Percentiles rank a stretch among this genome's conserved stretches.
Conservation (phyloP, 2,329 filamentous ascomycete genomes). For the Colletotrichum sp. region DNA sequence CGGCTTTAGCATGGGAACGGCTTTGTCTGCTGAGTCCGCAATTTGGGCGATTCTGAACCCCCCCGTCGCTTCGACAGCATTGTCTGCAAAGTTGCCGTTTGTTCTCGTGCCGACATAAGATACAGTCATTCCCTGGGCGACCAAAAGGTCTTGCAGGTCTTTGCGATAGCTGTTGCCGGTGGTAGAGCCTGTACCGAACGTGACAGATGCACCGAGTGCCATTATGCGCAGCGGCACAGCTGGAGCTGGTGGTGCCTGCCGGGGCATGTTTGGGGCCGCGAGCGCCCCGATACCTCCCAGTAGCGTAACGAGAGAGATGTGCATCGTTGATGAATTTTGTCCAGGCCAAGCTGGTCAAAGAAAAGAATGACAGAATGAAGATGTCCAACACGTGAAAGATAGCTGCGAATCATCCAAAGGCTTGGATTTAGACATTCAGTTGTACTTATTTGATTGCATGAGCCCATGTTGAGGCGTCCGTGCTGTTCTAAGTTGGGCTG, state of each 20-base stretch:
- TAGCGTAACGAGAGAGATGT: not conserved
- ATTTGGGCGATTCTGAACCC: conserved; percentile 14
- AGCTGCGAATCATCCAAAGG: not conserved
- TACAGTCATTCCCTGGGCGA: not conserved
- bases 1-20: conserved; percentile 13
- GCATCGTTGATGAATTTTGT: not conserved
- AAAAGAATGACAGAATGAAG: not conserved
- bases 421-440: not conserved
- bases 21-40: not conserved
- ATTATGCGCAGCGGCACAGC: conserved; percentile 5
- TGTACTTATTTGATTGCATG: not conserved
- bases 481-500: not conserved
- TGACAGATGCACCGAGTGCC: conserved; percentile 14
- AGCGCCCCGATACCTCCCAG: not conserved
- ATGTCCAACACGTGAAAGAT: not conserved
- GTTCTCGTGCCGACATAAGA: not conserved
- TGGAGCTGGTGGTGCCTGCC: conserved; percentile 1
- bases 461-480: not conserved
- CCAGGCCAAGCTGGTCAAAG: not conserved
- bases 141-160: conserved; percentile 27
- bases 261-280: not conserved
- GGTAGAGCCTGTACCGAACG: conserved; percentile 26
- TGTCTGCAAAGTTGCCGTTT: conserved; percentile 10
- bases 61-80: conserved; percentile 10
- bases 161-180: conserved; percentile 42